Conservation (phyloP, 441 rosid genomes). For the Croton setiger region DNA sequence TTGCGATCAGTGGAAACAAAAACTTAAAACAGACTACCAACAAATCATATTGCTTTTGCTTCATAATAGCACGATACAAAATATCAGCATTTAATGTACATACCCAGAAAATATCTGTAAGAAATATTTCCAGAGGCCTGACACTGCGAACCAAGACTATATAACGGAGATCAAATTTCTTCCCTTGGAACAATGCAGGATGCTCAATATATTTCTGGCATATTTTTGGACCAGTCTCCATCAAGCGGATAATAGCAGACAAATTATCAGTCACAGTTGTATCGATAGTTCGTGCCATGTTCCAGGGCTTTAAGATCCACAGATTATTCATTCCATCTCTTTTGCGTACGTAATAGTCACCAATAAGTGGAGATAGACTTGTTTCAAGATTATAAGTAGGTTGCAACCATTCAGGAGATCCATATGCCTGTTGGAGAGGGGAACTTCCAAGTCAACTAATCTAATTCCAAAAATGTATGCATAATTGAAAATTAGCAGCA, state of each 20-base stretch:
- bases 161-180: slow-evolving; percentile 87
- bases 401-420: slow-evolving; percentile 83
- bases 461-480: not conserved
- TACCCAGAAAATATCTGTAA: slow-evolving; percentile 92
- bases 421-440: slow-evolving; percentile 57
- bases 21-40: not conserved
- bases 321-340: slow-evolving; percentile 62
- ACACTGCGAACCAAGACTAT: slow-evolving; percentile 70
- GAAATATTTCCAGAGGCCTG: slow-evolving; percentile 72
- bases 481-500: slow-evolving; percentile 5
- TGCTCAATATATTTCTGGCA: slow-evolving; percentile 97
- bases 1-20: not conserved
- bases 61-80: slow-evolving; percentile 12
- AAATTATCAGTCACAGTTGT: slow-evolving; percentile 74
- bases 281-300: slow-evolving; percentile 96
- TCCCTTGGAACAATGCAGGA: slow-evolving; percentile 78
- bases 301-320: slow-evolving; percentile 98
- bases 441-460: slow-evolving; percentile 22
- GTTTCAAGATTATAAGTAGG: slow-evolving; percentile 88
- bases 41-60: not conserved
- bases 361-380: slow-evolving; percentile 72
- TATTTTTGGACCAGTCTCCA: slow-evolving; percentile 99
- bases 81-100: slow-evolving; percentile 16
- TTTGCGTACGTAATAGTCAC: slow-evolving; percentile 63
- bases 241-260: slow-evolving; percentile 81